Percentiles rank a stretch among this genome's conserved stretches.
Evolutionary conservation across 176 grass and related monocot species (phyloP).

Genomic region (Avena eriantha): DNA sequence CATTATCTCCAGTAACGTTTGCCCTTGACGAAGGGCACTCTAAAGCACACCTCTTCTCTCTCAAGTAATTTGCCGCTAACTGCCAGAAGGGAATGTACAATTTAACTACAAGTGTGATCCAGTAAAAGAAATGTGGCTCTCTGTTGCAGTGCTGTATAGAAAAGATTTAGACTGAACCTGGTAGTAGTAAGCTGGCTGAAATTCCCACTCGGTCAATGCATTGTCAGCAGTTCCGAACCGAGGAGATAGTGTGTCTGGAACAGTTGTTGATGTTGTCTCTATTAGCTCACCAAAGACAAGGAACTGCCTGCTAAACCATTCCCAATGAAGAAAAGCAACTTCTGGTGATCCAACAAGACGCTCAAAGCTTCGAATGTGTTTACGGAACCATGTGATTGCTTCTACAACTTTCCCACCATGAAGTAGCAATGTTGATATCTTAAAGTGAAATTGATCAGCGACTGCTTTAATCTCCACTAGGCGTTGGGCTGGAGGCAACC

Average conservation of each 20-base stretch:
- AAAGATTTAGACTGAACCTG: conserved; percentile 63
- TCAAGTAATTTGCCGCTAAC: conserved; percentile 93
- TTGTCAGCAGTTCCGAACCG: conserved; percentile 81
- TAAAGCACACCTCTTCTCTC: conserved; percentile 88
- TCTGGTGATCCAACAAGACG: conserved; percentile 68
- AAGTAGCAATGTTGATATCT: conserved; percentile 96
- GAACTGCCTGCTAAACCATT: conserved; percentile 95
- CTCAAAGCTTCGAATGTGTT: conserved; percentile 77
- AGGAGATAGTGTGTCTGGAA: conserved; percentile 72
- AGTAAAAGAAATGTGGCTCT: conserved; percentile 38
- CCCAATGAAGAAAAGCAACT: conserved; percentile 94
- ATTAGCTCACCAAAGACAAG: conserved; percentile 95
- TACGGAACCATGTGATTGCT: conserved; percentile 89
- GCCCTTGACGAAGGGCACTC: conserved; percentile 54
- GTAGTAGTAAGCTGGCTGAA: conserved; percentile 98
- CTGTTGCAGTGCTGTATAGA: conserved; percentile 13
- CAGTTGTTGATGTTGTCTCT: conserved; percentile 73
- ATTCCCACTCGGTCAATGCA: conserved; percentile 92
- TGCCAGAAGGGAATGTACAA: conserved; percentile 54
- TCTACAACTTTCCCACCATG: conserved; percentile 89
- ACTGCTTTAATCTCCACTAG: conserved; percentile 95
- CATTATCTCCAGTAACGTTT: conserved; percentile 59
- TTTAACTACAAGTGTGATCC: conserved; percentile 44
- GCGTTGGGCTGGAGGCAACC: conserved; percentile 90
- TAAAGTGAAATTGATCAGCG: conserved; percentile 88